Conservation (phyloP, 2,329 filamentous ascomycete species). For the Cytospora piceae region DNA sequence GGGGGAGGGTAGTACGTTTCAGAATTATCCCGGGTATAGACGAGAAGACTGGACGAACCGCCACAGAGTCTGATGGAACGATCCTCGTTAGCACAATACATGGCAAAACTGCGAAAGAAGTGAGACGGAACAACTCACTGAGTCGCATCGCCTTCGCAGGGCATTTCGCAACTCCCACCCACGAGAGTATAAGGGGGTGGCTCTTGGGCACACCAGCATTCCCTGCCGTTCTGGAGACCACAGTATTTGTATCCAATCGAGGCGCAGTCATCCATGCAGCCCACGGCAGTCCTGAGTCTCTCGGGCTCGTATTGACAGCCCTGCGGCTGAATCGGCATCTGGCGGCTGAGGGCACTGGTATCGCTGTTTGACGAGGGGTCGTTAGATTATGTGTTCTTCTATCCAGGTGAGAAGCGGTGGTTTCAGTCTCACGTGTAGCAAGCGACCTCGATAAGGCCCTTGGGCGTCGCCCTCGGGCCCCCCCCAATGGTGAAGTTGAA, state of each 20-base stretch:
- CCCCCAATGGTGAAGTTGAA: background rate
- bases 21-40: background rate
- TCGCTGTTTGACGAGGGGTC: background rate
- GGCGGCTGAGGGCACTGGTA: background rate
- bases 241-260: background rate
- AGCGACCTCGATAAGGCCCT: background rate
- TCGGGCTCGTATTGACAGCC: background rate
- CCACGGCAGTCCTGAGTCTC: constrained; percentile 1
- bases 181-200: background rate
- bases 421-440: background rate
- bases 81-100: background rate
- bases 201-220: constrained; percentile 14
- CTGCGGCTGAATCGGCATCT: background rate
- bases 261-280: constrained; percentile 9
- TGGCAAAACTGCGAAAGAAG: background rate
- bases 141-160: constrained; percentile 8
- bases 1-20: background rate
- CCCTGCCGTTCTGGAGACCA: constrained; percentile 14
- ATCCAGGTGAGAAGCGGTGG: too few relatives aligned
- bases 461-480: too few relatives aligned
- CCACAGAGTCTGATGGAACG: background rate
- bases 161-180: constrained; percentile 5
- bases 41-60: background rate
- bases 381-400: too few relatives aligned
- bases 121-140: background rate